Conservation (phyloP, 78 protist genomes). For the Polysphondylium violaceum region DNA sequence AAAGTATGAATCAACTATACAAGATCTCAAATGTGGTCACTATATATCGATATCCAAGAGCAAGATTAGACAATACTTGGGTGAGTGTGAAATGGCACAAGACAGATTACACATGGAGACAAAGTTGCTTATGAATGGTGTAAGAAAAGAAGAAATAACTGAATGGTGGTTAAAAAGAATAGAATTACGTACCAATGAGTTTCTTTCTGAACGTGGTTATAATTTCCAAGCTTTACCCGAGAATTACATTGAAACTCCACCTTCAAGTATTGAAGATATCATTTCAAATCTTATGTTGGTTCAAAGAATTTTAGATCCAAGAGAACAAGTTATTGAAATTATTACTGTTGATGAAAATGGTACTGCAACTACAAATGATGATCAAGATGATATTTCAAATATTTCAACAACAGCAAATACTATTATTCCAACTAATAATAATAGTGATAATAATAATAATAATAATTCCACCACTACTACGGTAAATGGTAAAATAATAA, state of each 20-base stretch:
- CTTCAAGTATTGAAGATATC: slow-evolving; percentile 49
- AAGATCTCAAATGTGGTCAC: slow-evolving; percentile 14
- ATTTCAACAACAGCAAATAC: background rate
- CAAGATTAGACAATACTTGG: slow-evolving; percentile 27
- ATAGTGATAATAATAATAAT: background rate
- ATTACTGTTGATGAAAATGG: slow-evolving; percentile 14
- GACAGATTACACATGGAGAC: slow-evolving; percentile 26
- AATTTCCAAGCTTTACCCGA: slow-evolving; percentile 62
- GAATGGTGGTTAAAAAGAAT: slow-evolving; percentile 73
- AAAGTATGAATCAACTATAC: slow-evolving; percentile 24
- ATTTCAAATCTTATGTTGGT: slow-evolving; percentile 44
- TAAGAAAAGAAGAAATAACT: slow-evolving; percentile 47
- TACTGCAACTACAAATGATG: background rate
- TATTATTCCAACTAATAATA: background rate
- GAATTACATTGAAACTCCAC: slow-evolving; percentile 68
- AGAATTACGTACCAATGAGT: slow-evolving; percentile 22
- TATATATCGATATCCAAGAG: slow-evolving; percentile 10
- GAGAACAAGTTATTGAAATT: slow-evolving; percentile 37
- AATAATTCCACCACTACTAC: background rate
- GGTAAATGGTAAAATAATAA: background rate
- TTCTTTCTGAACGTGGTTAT: slow-evolving; percentile 58
- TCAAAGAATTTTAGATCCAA: slow-evolving; percentile 61
- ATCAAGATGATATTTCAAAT: background rate
- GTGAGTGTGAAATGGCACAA: slow-evolving; percentile 37
- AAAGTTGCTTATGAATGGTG: slow-evolving; percentile 34